Conservation (phyloP, 352 stramenopile species). For the Pythium coloratum region DNA sequence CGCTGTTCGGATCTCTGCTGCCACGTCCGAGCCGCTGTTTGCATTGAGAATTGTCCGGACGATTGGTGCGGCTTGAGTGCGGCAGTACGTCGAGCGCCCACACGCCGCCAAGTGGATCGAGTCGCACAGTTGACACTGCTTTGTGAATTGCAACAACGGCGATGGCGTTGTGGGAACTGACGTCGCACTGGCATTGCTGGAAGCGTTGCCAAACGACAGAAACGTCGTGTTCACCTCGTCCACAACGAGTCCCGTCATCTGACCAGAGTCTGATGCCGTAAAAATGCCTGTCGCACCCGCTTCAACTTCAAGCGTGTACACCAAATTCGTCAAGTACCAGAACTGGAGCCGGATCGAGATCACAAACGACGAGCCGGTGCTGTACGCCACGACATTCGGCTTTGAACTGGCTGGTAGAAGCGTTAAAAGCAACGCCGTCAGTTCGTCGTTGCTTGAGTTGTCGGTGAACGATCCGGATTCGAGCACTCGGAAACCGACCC, state of each 20-base stretch:
- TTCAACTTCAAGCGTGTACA: not conserved
- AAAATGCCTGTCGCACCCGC: not conserved
- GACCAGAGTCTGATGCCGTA: not conserved
- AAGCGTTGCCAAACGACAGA: not conserved
- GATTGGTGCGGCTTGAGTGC: not conserved
- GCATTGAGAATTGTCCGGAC: not conserved
- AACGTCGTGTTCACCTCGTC: not conserved
- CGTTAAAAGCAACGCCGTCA: not conserved
- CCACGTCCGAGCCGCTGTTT: not conserved
- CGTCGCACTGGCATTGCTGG: not conserved
- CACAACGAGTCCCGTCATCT: not conserved
- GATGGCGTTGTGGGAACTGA: not conserved
- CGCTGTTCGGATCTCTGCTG: not conserved
- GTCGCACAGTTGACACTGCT: not conserved
- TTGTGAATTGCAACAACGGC: not conserved
- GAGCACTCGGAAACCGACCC: not conserved
- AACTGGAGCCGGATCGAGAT: not conserved
- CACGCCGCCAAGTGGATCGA: not conserved
- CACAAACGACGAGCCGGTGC: not conserved
- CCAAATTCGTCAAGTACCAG: not conserved
- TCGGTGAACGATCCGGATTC: not conserved
- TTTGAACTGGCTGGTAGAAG: not conserved
- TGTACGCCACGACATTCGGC: not conserved
- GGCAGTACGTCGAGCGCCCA: not conserved
- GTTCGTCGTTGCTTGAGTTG: not conserved